Evolutionary conservation across 2,329 filamentous ascomycete genomes (phyloP).

Genomic region (Myriangium duriaei): DNA sequence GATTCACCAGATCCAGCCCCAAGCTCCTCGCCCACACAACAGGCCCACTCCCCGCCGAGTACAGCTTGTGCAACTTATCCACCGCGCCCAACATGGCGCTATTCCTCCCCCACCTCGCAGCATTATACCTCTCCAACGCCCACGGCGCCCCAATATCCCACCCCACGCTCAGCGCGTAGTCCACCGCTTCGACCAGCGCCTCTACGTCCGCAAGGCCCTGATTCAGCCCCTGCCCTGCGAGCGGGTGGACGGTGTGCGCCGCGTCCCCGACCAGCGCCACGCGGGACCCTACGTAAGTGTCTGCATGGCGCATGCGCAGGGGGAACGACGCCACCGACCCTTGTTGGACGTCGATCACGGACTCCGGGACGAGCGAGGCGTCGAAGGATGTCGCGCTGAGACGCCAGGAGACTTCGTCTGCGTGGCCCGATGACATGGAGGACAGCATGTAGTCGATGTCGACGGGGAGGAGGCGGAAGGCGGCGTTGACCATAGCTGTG

Average conservation of each 20-base stretch:
- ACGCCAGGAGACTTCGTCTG: conserved; percentile 76
- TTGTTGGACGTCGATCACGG: conserved; percentile 58
- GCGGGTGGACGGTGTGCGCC: conserved; percentile 86
- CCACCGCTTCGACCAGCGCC: conserved; percentile 61
- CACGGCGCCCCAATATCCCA: conserved; percentile 74
- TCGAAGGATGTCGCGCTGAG: conserved; percentile 50
- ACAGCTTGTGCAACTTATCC: conserved; percentile 88
- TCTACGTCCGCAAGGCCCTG: conserved; percentile 83
- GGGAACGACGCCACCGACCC: conserved; percentile 81
- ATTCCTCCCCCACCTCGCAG: conserved; percentile 72
- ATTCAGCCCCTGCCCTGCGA: conserved; percentile 90
- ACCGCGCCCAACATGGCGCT: conserved; percentile 63
- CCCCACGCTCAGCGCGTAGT: conserved; percentile 65
- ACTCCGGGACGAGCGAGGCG: conserved; percentile 43
- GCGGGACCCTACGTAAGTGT: conserved; percentile 83
- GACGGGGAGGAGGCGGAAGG: conserved; percentile 66
- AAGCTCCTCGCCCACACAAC: conserved; percentile 67
- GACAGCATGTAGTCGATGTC: conserved; percentile 78
- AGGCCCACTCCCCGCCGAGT: conserved; percentile 67
- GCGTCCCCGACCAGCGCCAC: conserved; percentile 87
- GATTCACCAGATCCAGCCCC: conserved; percentile 65
- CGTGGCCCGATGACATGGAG: conserved; percentile 32
- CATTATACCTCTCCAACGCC: conserved; percentile 68
- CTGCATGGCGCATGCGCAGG: conserved; percentile 81
- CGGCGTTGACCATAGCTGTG: conserved; percentile 79